Evolutionary conservation across 805 yeast species (phyloP), one percentile per base, ranked within the genome.

Genomic region (Wickerhamomyces mucosus): DNA sequence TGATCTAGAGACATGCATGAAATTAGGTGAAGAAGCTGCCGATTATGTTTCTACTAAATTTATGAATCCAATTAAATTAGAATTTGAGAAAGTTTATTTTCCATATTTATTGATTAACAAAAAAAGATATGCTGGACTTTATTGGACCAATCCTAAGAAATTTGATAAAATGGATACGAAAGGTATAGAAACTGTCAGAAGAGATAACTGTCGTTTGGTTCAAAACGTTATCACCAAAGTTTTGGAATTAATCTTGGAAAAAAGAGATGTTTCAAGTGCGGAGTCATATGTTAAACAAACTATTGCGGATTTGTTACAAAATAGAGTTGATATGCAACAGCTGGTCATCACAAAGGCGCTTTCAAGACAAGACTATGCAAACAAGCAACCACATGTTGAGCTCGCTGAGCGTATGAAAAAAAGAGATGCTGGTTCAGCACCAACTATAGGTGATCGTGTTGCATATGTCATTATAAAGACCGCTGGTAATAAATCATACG

Each of bases 401-500:
- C 67, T 92, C 27, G 96, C 98, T 1, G 95, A 88, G 48, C 69
- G 96, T 46, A 92, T 92, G 96, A 71, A 77, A 33, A 85, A 86
- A 53, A 78, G 99, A 64, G 99, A 92, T 51, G 80, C 95, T 0
- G 99, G 99, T 16, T 80, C 94, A 7, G 98, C 98, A 1, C 98
- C 98, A 4, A 76, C 85, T 10, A 69, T 92, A 29, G 99, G 99
- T 36, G 99, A 92, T 53, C 82, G 99, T 59, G 97, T 92, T 20
- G 97, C 97, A 6, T 92, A 89, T 52, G 98, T 92, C 21, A 88
- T 92, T 37, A 79, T 83, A 43, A 73, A 75, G 48, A 76, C 89
- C 0, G 78, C 84, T 5, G 82, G 84, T 35, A 75, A 63, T 29
- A 88, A 85, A 52, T 80, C 88, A 40, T 94, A 88, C 56, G 95